Conservation (phyloP, 2,329 filamentous ascomycete genomes). For the Talaromyces islandicus region DNA sequence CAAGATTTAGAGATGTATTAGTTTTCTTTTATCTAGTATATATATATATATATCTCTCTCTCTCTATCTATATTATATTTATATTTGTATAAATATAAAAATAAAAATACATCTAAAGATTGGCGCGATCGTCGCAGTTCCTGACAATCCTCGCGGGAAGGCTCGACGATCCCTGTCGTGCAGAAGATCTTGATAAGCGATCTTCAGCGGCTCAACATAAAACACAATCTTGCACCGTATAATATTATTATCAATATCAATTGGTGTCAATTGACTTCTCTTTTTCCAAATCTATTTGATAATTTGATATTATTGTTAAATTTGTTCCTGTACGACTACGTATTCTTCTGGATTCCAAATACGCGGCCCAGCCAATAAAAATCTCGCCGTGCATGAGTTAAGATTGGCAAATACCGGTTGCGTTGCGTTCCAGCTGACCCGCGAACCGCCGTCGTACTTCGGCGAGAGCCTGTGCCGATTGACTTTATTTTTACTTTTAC, state of each 20-base stretch:
- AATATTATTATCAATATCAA: too few species aligned
- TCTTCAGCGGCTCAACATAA: not conserved
- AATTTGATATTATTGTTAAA: too few species aligned
- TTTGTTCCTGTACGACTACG: too few species aligned
- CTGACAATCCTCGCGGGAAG: slow-evolving; percentile 9
- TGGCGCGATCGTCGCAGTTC: slow-evolving; percentile 7
- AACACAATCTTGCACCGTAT: too few species aligned
- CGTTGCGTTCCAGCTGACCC: not conserved
- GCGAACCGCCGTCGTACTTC: not conserved
- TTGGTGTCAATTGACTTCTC: too few species aligned
- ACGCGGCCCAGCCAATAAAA: not conserved
- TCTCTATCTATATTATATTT: too few species aligned
- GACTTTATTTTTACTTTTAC: not conserved
- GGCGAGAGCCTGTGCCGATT: not conserved
- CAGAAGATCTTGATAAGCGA: slow-evolving; percentile 6
- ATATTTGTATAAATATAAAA: too few species aligned
- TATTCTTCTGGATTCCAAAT: not conserved
- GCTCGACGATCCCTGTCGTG: slow-evolving; percentile 11
- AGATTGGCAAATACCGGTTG: not conserved
- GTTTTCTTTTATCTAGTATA: too few species aligned
- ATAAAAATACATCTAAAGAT: not conserved
- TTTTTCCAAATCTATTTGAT: too few species aligned
- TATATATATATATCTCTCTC: too few species aligned
- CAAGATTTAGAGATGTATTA: too few species aligned
- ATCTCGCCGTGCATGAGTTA: not conserved